Conservation (phyloP, 2,329 filamentous ascomycete genomes). For the Colletotrichum liriopes region DNA sequence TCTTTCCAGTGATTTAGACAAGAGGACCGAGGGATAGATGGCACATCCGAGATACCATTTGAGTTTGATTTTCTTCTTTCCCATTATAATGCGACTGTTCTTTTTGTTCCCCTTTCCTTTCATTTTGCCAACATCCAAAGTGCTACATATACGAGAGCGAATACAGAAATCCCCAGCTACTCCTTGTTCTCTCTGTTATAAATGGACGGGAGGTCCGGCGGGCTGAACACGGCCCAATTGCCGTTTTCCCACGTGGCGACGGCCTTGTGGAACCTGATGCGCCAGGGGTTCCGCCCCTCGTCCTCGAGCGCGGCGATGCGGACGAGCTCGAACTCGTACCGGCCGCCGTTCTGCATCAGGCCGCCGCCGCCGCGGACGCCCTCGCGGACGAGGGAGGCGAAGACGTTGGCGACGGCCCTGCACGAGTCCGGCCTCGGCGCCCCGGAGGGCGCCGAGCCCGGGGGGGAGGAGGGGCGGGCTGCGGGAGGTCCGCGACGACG, state of each 20-base stretch:
- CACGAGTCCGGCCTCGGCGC: too few species aligned
- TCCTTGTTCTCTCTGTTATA: neutral
- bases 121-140: neutral
- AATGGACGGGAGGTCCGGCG: neutral
- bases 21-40: conserved; percentile 24
- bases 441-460: too few species aligned
- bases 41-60: conserved; percentile 39
- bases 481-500: too few species aligned
- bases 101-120: neutral
- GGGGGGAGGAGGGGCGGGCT: too few species aligned
- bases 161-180: neutral
- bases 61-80: neutral
- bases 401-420: too few species aligned
- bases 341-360: too few species aligned
- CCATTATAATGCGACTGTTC: neutral
- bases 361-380: too few species aligned
- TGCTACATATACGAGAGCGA: neutral
- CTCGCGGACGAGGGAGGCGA: too few species aligned
- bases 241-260: conserved; percentile 48
- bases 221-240: conserved; percentile 43
- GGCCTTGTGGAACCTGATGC: conserved; percentile 43
- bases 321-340: too few species aligned
- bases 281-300: too few species aligned
- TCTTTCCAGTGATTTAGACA: conserved; percentile 17
- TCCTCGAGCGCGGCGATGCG: too few species aligned